A percentile compares a stretch with the other conserved stretches of the same genome.
Conservation (phyloP, 163 green algal genomes). For the Coccomyxa subellipsoidea region DNA sequence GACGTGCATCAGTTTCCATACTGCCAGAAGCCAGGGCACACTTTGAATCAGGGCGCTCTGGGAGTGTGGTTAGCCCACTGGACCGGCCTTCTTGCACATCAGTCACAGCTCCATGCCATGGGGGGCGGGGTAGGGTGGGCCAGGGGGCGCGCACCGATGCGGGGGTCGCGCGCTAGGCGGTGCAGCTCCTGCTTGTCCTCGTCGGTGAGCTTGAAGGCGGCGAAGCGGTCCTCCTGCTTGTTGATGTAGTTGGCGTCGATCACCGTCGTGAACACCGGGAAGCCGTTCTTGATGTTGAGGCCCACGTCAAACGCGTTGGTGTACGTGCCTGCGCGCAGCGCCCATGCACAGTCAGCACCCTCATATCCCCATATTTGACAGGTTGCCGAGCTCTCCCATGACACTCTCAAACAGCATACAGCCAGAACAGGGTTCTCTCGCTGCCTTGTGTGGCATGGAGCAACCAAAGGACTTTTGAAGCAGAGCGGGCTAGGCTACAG, state of each 20-base stretch:
- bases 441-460: too few relatives aligned
- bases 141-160: slow-evolving; percentile 48
- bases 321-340: slow-evolving; percentile 76
- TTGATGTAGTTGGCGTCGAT: slow-evolving; percentile 91
- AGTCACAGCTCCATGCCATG: neutral
- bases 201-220: slow-evolving; percentile 83
- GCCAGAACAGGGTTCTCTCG: neutral
- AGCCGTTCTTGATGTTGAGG: slow-evolving; percentile 89
- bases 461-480: too few relatives aligned
- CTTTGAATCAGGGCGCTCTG: too few relatives aligned
- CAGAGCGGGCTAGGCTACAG: too few relatives aligned
- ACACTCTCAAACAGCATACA: neutral
- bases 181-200: slow-evolving; percentile 88
- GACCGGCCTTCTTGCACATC: neutral
- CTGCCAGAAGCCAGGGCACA: too few relatives aligned
- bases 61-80: too few relatives aligned
- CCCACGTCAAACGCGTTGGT: slow-evolving; percentile 82
- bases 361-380: neutral
- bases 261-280: slow-evolving; percentile 93
- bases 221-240: slow-evolving; percentile 74
- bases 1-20: too few relatives aligned
- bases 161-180: slow-evolving; percentile 65
- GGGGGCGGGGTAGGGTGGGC: neutral
- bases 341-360: neutral
- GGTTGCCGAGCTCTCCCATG: neutral